Evolutionary conservation across 371 early-diverging fungal species (phyloP), one percentile per base, ranked within the genome.

Genomic region (Zopfochytrium polystomum): DNA sequence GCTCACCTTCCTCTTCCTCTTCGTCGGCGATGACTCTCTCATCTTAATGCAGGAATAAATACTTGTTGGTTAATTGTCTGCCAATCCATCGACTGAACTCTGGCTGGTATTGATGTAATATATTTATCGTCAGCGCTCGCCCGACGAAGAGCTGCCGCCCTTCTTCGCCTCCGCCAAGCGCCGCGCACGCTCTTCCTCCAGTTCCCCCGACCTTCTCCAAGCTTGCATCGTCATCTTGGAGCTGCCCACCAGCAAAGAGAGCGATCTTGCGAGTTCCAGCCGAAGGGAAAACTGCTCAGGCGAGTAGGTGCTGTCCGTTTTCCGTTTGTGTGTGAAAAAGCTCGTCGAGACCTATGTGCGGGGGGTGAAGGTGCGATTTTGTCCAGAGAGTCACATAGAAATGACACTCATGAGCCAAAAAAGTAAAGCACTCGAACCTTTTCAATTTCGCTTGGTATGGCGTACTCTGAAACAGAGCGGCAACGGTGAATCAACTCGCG

Each of bases 211-310:
- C 43, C 51, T 29, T 23, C 63, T 43, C 74, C 74, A 73, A 3
- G 55, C 48, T 18, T 61, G 63, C 42, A 27, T 35, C 9, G 65
- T 53, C 43, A 73, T 31, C 52, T 45, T 32, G 3, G 13, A 4
- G 18, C 51, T 47, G 2, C 70, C 74, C 3, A 47, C 32, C 25
- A 62, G 43, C 13, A 64, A 27, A 2, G 48, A 25, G 31, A 65
- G 26, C 27, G 50, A 25, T n/a, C 67, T 67, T 1, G 74, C 70
- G 23, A 73, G 52, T 30, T 70, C 70, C 32, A 73, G 60, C 7
- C 70, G 61, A 18, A 45, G 58, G 44, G 54, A 31, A 5, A 73
- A 54, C 13, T 46, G 43, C 25, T 50, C 45, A 23, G 52, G 65
- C 20, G 58, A 57, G 52, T 3, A 58, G 29, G 22, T 44, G 18